A percentile compares a stretch with the other conserved stretches of the same genome.
Evolutionary conservation across 345 rosid species (phyloP).

Genomic region (Salix exigua): DNA sequence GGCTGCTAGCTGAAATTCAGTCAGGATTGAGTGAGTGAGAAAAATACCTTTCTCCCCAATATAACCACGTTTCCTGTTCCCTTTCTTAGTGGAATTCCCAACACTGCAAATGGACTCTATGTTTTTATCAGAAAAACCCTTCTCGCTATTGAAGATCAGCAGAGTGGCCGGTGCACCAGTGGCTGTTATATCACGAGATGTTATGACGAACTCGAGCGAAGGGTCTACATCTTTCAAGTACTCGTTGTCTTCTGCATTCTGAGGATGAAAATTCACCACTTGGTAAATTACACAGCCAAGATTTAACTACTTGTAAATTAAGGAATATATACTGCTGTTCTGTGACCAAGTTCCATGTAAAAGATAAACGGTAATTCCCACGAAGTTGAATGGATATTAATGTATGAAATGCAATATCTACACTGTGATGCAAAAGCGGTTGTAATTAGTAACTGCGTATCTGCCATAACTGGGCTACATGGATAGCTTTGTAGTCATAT

Average conservation of each 20-base stretch:
- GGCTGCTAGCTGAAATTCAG: not conserved
- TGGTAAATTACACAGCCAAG: not conserved
- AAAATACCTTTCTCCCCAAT: conserved; percentile 77
- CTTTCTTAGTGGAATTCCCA: conserved; percentile 68
- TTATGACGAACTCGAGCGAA: conserved; percentile 62
- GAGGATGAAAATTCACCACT: not conserved
- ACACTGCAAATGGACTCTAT: conserved; percentile 66
- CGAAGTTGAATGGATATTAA: too few species aligned
- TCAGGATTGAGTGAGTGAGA: not conserved
- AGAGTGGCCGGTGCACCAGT: conserved; percentile 64
- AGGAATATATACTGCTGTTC: not conserved
- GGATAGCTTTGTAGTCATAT: too few species aligned
- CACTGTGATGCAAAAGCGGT: too few species aligned
- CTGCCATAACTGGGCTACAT: too few species aligned
- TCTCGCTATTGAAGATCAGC: conserved; percentile 62
- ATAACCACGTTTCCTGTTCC: conserved; percentile 51
- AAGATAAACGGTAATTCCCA: too few species aligned
- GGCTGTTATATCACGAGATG: conserved; percentile 57
- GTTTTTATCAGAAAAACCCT: conserved; percentile 51
- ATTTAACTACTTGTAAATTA: not conserved
- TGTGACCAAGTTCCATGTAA: not conserved
- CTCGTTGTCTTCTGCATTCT: conserved; percentile 81
- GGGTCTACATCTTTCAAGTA: conserved; percentile 57
- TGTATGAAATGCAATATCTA: too few species aligned
- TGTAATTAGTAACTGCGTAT: too few species aligned